Percentiles rank a stretch among this genome's conserved stretches.
Evolutionary conservation across 176 grass and related monocot species (phyloP).

Genomic region (Raddia guianensis): DNA sequence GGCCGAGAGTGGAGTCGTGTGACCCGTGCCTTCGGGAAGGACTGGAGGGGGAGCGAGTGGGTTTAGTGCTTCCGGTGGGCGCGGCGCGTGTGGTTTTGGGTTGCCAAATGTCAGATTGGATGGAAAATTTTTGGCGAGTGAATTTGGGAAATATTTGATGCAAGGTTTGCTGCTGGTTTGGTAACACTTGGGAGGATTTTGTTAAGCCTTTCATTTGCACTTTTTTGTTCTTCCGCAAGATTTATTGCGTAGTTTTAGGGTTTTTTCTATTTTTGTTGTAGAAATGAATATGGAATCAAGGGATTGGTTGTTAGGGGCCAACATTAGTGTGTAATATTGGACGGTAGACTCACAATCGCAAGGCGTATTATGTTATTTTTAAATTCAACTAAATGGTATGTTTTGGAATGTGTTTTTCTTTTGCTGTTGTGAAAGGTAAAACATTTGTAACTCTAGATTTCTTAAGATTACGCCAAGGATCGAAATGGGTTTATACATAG

Average conservation of each 20-base stretch:
- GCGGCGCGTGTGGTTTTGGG: neutral
- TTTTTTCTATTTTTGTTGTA: neutral
- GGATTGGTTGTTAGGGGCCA: neutral
- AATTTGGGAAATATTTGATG: neutral
- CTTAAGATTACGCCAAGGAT: too few species aligned
- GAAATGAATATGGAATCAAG: neutral
- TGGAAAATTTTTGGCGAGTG: too few species aligned
- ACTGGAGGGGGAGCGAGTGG: conserved; percentile 1
- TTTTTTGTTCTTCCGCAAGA: neutral
- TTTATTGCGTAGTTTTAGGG: neutral
- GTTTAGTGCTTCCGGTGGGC: conserved; percentile 19
- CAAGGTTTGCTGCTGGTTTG: too few species aligned
- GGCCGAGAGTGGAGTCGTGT: neutral
- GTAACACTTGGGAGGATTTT: neutral
- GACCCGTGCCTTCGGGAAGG: neutral
- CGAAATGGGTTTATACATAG: too few species aligned
- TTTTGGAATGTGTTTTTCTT: too few species aligned
- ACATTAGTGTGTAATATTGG: too few species aligned
- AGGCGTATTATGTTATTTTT: neutral
- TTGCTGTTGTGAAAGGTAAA: too few species aligned
- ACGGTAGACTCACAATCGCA: too few species aligned
- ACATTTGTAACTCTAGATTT: too few species aligned
- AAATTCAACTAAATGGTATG: too few species aligned
- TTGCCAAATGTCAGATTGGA: too few species aligned
- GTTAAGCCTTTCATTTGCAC: neutral